Percentiles rank a stretch among this genome's conserved stretches.
Conservation (phyloP, 73 alveolate genomes). For the Stentor coeruleus region DNA sequence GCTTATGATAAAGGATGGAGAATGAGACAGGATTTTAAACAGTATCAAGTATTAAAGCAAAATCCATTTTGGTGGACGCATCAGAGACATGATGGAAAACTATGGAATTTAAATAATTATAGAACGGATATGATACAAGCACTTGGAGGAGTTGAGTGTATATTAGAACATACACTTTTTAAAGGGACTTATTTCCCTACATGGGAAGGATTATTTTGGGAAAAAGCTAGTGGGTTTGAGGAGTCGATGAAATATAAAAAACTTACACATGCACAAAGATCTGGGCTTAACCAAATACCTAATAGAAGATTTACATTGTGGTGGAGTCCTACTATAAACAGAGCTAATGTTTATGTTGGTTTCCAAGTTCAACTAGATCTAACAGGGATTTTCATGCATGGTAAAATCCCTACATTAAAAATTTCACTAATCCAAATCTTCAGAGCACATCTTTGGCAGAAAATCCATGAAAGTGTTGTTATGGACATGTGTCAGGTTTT, state of each 20-base stretch:
- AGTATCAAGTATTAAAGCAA: slow-evolving; percentile 88
- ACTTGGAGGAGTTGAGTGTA: slow-evolving; percentile 99
- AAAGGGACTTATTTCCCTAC: slow-evolving; percentile 99
- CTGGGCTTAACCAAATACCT: slow-evolving; percentile 99
- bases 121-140: slow-evolving; percentile 99
- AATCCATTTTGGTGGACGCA: slow-evolving; percentile 99
- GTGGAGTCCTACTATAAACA: slow-evolving; percentile 99
- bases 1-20: slow-evolving; percentile 99
- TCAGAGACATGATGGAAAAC: slow-evolving; percentile 99
- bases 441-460: slow-evolving; percentile 99
- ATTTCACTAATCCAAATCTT: slow-evolving; percentile 97
- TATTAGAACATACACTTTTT: slow-evolving; percentile 98
- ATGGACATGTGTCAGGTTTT: slow-evolving; percentile 99
- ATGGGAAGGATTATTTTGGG: slow-evolving; percentile 99
- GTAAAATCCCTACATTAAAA: slow-evolving; percentile 99
- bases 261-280: slow-evolving; percentile 99
- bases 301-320: slow-evolving; percentile 99
- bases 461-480: slow-evolving; percentile 99
- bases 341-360: slow-evolving; percentile 99
- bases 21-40: slow-evolving; percentile 98
- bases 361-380: slow-evolving; percentile 99
- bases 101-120: slow-evolving; percentile 99
- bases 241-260: slow-evolving; percentile 99
- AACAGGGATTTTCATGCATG: slow-evolving; percentile 99
- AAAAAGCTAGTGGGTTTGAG: slow-evolving; percentile 97